A percentile compares a stretch with the other conserved stretches of the same genome.
phyloP scores from a whole-genome alignment of 2,329 filamentous ascomycete genomes.

The Arthrobotrys conoides region DNA sequence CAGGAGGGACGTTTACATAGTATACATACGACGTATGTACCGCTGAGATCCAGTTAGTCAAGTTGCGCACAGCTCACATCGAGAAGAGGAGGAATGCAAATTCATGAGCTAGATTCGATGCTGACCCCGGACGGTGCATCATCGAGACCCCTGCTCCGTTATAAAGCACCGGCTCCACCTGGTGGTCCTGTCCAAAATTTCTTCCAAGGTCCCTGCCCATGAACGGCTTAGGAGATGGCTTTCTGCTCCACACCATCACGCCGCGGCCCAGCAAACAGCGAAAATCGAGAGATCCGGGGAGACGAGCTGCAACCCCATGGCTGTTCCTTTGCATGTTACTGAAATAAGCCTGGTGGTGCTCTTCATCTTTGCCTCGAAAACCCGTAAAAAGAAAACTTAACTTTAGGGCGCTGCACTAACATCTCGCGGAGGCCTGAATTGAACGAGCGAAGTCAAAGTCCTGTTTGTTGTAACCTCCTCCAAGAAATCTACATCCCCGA shows the following conservation, averaged over 20 bases:
- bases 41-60: slow-evolving; percentile 27
- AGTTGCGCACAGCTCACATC: slow-evolving; percentile 18
- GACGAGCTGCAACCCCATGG: slow-evolving; percentile 56
- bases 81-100: background rate
- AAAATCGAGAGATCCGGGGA: slow-evolving; percentile 53
- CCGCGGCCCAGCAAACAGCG: slow-evolving; percentile 32
- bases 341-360: slow-evolving; percentile 47
- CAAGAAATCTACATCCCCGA: slow-evolving; percentile 28
- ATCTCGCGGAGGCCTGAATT: slow-evolving; percentile 14
- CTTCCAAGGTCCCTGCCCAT: slow-evolving; percentile 47
- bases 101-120: slow-evolving; percentile 44
- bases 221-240: slow-evolving; percentile 42
- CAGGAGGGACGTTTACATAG: background rate
- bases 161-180: slow-evolving; percentile 59
- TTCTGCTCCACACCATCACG: slow-evolving; percentile 58
- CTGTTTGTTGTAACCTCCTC: slow-evolving; percentile 17
- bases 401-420: slow-evolving; percentile 16
- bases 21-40: background rate
- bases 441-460: slow-evolving; percentile 20
- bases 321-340: slow-evolving; percentile 26
- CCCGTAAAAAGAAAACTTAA: slow-evolving; percentile 37
- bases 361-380: slow-evolving; percentile 18
- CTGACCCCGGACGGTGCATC: slow-evolving; percentile 39
- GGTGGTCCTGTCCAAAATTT: slow-evolving; percentile 56
- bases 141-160: slow-evolving; percentile 46